A percentile compares a stretch with the other conserved stretches of the same genome.
Evolutionary conservation across 179 eudicot species (phyloP).

Genomic region (Kewa caespitosa): DNA sequence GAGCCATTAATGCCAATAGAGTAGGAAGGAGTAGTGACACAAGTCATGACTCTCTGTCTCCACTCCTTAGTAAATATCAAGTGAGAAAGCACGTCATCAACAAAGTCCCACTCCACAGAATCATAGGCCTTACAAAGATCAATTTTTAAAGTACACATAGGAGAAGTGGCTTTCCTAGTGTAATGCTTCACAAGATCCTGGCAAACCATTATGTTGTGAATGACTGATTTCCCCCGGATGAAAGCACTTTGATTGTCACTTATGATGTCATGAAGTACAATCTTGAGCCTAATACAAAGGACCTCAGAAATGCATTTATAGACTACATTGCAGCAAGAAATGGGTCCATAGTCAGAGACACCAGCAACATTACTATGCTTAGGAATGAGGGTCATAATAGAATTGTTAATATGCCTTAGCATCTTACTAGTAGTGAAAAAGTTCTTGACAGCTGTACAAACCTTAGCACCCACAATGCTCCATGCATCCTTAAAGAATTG

Average conservation of each 20-base stretch:
- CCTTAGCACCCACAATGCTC: neutral
- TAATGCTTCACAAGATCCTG: neutral
- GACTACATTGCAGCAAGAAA: neutral
- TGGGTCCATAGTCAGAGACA: neutral
- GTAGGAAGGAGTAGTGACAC: neutral
- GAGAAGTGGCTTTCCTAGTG: neutral
- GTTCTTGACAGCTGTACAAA: neutral
- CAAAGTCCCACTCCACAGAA: neutral
- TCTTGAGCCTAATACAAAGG: neutral
- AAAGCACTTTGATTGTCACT: neutral
- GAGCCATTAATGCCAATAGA: no score
- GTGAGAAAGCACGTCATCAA: neutral
- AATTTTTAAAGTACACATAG: neutral
- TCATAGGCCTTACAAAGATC: conserved; percentile 5
- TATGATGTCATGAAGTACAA: neutral
- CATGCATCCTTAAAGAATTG: neutral
- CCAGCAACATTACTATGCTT: neutral
- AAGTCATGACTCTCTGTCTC: neutral
- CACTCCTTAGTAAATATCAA: neutral
- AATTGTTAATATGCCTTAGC: neutral
- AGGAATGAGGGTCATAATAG: neutral
- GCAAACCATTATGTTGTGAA: neutral
- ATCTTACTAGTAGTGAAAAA: neutral
- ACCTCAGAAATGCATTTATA: neutral
- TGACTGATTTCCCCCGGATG: neutral